Evolutionary conservation across 768 basidiomycete genomes (phyloP).

Genomic region (Symmetrospora coprosmae): DNA sequence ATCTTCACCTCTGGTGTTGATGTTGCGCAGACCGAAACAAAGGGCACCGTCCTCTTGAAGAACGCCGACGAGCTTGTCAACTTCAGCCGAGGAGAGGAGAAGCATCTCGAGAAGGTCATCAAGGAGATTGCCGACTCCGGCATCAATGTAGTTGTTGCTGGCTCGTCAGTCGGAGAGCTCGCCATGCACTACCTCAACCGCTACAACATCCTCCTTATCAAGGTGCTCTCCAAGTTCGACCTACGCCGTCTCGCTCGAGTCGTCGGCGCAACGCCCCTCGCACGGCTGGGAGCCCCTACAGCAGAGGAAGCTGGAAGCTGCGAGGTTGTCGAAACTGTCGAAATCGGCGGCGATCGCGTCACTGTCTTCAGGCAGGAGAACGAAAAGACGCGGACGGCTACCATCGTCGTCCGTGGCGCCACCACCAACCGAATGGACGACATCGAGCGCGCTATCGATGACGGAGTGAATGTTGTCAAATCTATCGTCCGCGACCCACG

Average conservation of each 20-base stretch:
- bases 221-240: slow-evolving; percentile 95
- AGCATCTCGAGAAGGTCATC: slow-evolving; percentile 83
- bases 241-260: slow-evolving; percentile 86
- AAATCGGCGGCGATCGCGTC: slow-evolving; percentile 94
- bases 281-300: slow-evolving; percentile 86
- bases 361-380: slow-evolving; percentile 88
- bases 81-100: slow-evolving; percentile 89
- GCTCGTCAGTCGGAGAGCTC: slow-evolving; percentile 83
- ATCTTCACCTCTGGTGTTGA: slow-evolving; percentile 89
- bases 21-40: slow-evolving; percentile 92
- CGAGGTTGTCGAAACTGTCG: slow-evolving; percentile 86
- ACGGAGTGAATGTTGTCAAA: slow-evolving; percentile 93
- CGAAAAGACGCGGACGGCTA: slow-evolving; percentile 71
- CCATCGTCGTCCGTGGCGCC: slow-evolving; percentile 86
- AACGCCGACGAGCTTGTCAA: slow-evolving; percentile 93
- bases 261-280: slow-evolving; percentile 87
- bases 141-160: slow-evolving; percentile 83
- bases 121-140: slow-evolving; percentile 94
- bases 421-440: slow-evolving; percentile 90
- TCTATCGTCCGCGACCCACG: slow-evolving; percentile 75
- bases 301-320: slow-evolving; percentile 88
- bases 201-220: slow-evolving; percentile 82
- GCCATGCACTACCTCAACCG: slow-evolving; percentile 94
- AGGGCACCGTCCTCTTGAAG: slow-evolving; percentile 90
- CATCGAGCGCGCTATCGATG: slow-evolving; percentile 87